Percentiles rank a stretch among this genome's conserved stretches.
phyloP scores from a whole-genome alignment of 257 asterid genomes.

The Solanum chiquidenum region DNA sequence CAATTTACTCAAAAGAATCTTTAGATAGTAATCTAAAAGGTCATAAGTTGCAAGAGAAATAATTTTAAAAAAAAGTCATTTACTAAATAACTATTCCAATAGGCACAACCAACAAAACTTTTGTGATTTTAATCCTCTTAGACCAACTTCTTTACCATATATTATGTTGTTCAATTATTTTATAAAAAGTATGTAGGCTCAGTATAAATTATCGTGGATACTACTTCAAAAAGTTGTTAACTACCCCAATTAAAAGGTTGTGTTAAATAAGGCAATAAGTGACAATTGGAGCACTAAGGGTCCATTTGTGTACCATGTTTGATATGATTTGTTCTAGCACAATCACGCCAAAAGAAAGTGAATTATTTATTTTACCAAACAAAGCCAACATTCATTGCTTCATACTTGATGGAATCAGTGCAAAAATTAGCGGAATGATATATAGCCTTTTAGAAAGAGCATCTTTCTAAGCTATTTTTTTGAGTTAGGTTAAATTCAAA shows the following conservation, averaged over 20 bases:
- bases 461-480: background rate
- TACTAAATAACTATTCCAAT: background rate
- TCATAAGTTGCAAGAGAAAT: background rate
- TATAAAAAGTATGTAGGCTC: background rate
- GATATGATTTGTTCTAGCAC: background rate
- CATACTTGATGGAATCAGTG: background rate
- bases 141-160: background rate
- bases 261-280: background rate
- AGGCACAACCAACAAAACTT: background rate
- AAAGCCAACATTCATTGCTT: background rate
- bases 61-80: background rate
- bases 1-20: too few species aligned
- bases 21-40: rapidly evolving
- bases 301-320: background rate
- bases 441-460: background rate
- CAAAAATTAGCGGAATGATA: background rate
- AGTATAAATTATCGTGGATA: background rate
- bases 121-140: background rate
- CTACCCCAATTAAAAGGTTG: background rate
- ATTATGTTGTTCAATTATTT: background rate
- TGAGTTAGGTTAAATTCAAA: background rate
- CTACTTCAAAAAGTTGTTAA: background rate
- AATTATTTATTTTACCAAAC: background rate
- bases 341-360: background rate
- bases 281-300: background rate